phyloP scores from a whole-genome alignment of 495 filamentous ascomycete genomes.

The Hyaloscypha hepaticicola region DNA sequence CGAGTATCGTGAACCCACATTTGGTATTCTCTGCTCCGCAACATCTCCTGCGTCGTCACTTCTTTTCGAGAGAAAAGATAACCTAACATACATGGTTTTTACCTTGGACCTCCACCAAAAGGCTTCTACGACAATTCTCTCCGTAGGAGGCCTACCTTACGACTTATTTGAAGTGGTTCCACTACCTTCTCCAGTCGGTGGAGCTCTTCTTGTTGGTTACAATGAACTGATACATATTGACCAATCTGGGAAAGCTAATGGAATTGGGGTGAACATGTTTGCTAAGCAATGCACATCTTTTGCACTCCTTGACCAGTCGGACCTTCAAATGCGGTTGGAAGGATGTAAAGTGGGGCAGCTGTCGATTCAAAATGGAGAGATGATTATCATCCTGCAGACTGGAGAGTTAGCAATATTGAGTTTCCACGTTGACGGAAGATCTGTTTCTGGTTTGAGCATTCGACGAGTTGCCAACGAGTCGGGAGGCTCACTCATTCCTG shows the following conservation, averaged over 20 bases:
- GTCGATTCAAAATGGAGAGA: conserved; percentile 69
- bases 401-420: conserved; percentile 73
- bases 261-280: conserved; percentile 92
- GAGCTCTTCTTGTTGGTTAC: conserved; percentile 78
- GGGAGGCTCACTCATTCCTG: conserved; percentile 60
- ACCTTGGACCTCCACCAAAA: conserved; percentile 92
- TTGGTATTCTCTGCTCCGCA: conserved; percentile 85
- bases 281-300: conserved; percentile 77
- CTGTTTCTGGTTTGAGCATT: conserved; percentile 80
- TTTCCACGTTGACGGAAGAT: conserved; percentile 89
- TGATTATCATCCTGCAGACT: conserved; percentile 77
- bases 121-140: conserved; percentile 89
- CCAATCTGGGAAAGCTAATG: conserved; percentile 89
- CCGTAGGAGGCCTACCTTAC: conserved; percentile 79
- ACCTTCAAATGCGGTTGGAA: conserved; percentile 77
- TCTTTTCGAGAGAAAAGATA: conserved; percentile 75
- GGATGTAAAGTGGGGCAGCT: conserved; percentile 77
- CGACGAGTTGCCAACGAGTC: conserved; percentile 56
- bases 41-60: conserved; percentile 68
- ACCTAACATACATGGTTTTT: conserved; percentile 86
- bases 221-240: conserved; percentile 96
- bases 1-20: conserved; percentile 96
- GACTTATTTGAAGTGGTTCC: conserved; percentile 85
- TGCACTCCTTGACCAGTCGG: conserved; percentile 77
- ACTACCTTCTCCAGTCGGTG: conserved; percentile 82